Base-by-base conservation (phyloP, 768 basidiomycete genomes). In the Hemileccinum rubropunctum region DNA sequence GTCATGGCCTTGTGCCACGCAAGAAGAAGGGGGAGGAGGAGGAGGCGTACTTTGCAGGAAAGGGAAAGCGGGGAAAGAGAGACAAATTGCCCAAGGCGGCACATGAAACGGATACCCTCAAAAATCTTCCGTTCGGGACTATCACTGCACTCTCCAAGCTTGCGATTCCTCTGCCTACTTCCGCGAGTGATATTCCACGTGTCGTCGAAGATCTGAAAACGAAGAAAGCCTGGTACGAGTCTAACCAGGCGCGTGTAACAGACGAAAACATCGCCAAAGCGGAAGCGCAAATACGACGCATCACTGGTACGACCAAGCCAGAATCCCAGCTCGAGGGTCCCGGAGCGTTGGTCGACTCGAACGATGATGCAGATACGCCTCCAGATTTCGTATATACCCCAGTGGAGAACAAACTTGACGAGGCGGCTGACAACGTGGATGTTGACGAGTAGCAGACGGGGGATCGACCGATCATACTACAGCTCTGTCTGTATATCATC, bases 21-120 rank as follows among this genome's bases (percentile, higher is more conserved):
- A 98, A 95, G 77, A 99, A 99, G 80, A 98, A 98, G 75, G 87
- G 83, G 28, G 88, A 88, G 39, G 88, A 88, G 23, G 87, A 94
- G 39, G 84, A 90, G 48, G 60, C 82, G 4, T 90, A 92, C 68
- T 94, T 92, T 67, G 79, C 83, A 15, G 88, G 81, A 15, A 91
- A 88, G 67, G 76, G 77, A 42, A 76, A 71, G 43, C 82, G 84
- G 65, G 78, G 76, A 47, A 88, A 83, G 70, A 84, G 83, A 65
- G 71, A 73, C 36, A 66, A 61, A 40, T 61, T 64, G 23, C 66
- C 71, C 50, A 82, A 79, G 60, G 42, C 66, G 20, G 63, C 73
- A 17, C 58, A 70, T 13, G 61, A 76, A 23, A 67, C 74, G 14
- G 67, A 64, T 45, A 13, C 68, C 33, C 67, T 71, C 51, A 69